Percentiles rank a stretch among this genome's conserved stretches.
phyloP scores from a whole-genome alignment of 768 basidiomycete genomes.

The Rhodocollybia butyracea region DNA sequence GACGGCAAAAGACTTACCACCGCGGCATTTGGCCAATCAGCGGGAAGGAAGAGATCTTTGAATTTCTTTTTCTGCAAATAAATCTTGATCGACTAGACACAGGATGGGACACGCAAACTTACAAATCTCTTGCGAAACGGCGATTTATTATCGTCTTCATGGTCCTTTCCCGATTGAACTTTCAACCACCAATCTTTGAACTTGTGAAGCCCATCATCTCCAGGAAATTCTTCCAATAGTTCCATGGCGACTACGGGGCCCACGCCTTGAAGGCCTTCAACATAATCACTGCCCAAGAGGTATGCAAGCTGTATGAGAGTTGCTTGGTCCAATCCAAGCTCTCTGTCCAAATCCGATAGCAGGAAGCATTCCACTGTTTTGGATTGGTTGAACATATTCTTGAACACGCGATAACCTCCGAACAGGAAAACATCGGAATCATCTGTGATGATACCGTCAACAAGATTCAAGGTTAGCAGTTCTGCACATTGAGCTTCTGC shows the following conservation, averaged over 20 bases:
- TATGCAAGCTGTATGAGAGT: slow-evolving; percentile 89
- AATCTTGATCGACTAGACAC: slow-evolving; percentile 8
- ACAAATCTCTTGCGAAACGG: slow-evolving; percentile 86
- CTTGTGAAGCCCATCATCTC: slow-evolving; percentile 73
- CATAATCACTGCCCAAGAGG: slow-evolving; percentile 94
- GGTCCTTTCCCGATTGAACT: slow-evolving; percentile 89
- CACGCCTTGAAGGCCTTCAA: slow-evolving; percentile 86
- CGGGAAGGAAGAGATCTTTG: slow-evolving; percentile 73
- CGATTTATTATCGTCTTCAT: slow-evolving; percentile 63
- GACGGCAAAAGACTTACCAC: slow-evolving; percentile 57
- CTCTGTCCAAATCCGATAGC: slow-evolving; percentile 75
- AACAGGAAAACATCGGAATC: slow-evolving; percentile 99
- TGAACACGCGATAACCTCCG: slow-evolving; percentile 92
- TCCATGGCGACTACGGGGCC: slow-evolving; percentile 98
- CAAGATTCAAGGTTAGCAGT: slow-evolving; percentile 78
- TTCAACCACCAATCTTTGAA: slow-evolving; percentile 95
- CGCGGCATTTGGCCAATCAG: slow-evolving; percentile 89
- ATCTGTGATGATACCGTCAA: slow-evolving; percentile 98
- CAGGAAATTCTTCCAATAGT: slow-evolving; percentile 89
- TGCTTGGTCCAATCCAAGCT: slow-evolving; percentile 84
- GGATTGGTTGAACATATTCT: slow-evolving; percentile 99
- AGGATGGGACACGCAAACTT: slow-evolving; percentile 25
- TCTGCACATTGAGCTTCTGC: slow-evolving; percentile 98
- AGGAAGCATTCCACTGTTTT: slow-evolving; percentile 98
- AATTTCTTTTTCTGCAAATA: slow-evolving; percentile 79